These are phyloP conservation scores for Stephanodiscus triporus DNA, from an alignment of 108 stramenopile species.

Conservation along the genomic window DNA sequence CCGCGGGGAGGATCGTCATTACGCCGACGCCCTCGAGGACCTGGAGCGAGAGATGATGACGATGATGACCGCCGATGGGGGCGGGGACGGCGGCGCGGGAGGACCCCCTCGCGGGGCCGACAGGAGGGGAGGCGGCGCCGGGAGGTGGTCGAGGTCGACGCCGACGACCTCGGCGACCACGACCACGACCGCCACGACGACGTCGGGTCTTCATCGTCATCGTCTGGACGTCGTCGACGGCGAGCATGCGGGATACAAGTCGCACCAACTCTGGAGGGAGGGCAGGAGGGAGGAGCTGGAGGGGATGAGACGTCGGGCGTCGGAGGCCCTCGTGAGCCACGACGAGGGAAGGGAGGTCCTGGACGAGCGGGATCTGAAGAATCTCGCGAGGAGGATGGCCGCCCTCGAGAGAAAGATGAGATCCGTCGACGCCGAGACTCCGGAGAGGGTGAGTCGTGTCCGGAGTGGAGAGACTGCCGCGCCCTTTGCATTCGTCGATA, in stretches of 20 bases:
- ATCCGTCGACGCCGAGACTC: neutral
- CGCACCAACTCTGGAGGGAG: neutral
- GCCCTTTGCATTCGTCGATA: too few species aligned
- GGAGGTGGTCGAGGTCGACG: too few species aligned
- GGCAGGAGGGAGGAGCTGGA: constrained; percentile 10
- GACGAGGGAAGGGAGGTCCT: constrained; percentile 12
- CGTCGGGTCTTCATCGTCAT: too few species aligned
- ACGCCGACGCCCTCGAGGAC: constrained; percentile 10
- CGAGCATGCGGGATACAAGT: too few species aligned
- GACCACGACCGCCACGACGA: too few species aligned
- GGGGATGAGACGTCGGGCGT: constrained; percentile 1
- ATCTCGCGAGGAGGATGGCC: constrained; percentile 7
- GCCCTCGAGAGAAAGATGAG: constrained; percentile 11
- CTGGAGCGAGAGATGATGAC: neutral
- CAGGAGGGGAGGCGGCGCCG: neutral
- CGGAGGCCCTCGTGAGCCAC: constrained; percentile 6
- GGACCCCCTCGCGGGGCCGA: neutral
- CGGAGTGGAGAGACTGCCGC: too few species aligned
- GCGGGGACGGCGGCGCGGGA: neutral
- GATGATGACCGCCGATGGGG: neutral
- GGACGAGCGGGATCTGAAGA: constrained; percentile 6
- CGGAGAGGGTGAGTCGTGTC: constrained; percentile 16
- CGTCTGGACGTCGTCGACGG: too few species aligned
- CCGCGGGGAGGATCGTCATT: neutral
- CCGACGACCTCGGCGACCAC: too few species aligned